A percentile compares a stretch with the other conserved stretches of the same genome.
Evolutionary conservation across 345 rosid genomes (phyloP).

Genomic region (Hypericum androsaemum): DNA sequence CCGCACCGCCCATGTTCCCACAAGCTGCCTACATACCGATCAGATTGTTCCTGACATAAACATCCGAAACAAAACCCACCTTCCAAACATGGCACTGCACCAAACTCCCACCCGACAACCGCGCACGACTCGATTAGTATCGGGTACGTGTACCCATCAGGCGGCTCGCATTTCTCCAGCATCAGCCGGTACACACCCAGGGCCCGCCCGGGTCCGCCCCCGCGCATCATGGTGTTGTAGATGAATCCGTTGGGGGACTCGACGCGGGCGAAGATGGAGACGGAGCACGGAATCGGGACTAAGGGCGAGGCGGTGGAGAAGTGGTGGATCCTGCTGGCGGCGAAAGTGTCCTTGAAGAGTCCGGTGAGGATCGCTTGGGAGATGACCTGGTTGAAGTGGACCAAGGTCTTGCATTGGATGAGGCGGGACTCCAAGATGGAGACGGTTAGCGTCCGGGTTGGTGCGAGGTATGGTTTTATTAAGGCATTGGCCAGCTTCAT

Average conservation of each 20-base stretch:
- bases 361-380: no score
- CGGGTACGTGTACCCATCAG: slow-evolving; percentile 45
- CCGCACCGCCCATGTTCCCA: slow-evolving; percentile 30
- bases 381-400: no score
- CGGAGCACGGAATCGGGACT: slow-evolving; percentile 23
- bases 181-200: slow-evolving; percentile 32
- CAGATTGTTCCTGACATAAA: slow-evolving; percentile 41
- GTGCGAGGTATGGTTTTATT: no score
- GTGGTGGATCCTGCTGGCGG: no score
- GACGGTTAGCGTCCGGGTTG: no score
- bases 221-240: slow-evolving; percentile 43
- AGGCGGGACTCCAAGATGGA: no score
- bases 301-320: no score
- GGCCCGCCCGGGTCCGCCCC: slow-evolving; percentile 23
- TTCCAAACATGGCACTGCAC: slow-evolving; percentile 35
- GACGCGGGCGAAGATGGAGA: slow-evolving; percentile 24
- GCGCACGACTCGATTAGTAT: slow-evolving; percentile 37
- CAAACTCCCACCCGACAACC: slow-evolving; percentile 21
- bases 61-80: slow-evolving; percentile 36
- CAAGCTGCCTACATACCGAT: slow-evolving; percentile 40
- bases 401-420: no score
- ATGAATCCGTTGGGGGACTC: slow-evolving; percentile 38
- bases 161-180: slow-evolving; percentile 21
- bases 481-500: no score
- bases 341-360: no score